A percentile compares a stretch with the other conserved stretches of the same genome.
phyloP scores from a whole-genome alignment of 2,329 filamentous ascomycete species.

The Proliferodiscus dingleyae region DNA sequence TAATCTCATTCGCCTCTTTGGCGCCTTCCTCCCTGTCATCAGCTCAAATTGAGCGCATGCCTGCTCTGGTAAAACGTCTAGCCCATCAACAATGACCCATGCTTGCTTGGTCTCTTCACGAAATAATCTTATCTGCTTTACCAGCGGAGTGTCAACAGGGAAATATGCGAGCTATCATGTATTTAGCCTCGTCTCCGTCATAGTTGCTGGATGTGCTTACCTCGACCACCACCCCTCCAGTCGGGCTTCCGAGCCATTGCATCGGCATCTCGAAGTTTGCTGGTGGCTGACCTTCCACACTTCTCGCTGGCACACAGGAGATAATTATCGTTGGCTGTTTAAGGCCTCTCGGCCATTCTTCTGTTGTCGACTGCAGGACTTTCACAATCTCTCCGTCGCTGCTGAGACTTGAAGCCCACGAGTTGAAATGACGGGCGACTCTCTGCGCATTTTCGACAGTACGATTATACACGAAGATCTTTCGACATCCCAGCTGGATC shows the following conservation, averaged over 20 bases:
- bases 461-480: slow-evolving; percentile 71
- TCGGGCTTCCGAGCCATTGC: slow-evolving; percentile 66
- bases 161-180: slow-evolving; percentile 57
- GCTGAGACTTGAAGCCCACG: slow-evolving; percentile 31
- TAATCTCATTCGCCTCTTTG: slow-evolving; percentile 62
- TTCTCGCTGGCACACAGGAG: slow-evolving; percentile 70
- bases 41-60: slow-evolving; percentile 79
- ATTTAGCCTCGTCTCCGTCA: neutral
- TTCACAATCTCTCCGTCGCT: slow-evolving; percentile 27
- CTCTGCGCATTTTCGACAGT: slow-evolving; percentile 59
- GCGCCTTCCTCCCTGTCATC: slow-evolving; percentile 69
- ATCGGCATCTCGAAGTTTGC: slow-evolving; percentile 66
- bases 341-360: slow-evolving; percentile 60
- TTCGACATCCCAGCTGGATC: slow-evolving; percentile 70
- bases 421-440: slow-evolving; percentile 66
- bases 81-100: slow-evolving; percentile 72
- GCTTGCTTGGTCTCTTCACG: slow-evolving; percentile 50
- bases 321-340: slow-evolving; percentile 68
- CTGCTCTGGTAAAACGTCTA: slow-evolving; percentile 73
- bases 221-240: slow-evolving; percentile 71
- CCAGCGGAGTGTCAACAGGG: slow-evolving; percentile 64
- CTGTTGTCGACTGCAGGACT: slow-evolving; percentile 53
- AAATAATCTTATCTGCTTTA: slow-evolving; percentile 52
- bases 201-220: slow-evolving; percentile 10
- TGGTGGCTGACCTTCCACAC: slow-evolving; percentile 56